Conservation (phyloP, 2,329 filamentous ascomycete genomes). For the Volutella citrinella region DNA sequence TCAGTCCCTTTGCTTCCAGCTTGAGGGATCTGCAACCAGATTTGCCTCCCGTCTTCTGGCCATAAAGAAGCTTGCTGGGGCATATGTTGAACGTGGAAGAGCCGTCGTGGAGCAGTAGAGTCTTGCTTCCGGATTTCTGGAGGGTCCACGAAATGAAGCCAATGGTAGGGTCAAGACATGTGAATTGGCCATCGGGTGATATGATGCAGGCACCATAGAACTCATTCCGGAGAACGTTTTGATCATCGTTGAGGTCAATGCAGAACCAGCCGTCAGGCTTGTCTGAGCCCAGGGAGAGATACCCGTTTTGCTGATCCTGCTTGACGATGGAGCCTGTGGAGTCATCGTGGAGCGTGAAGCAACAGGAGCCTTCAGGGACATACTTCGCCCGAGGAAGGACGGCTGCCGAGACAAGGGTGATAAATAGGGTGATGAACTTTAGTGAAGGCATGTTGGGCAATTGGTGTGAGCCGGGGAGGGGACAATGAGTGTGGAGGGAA, state of each 20-base stretch:
- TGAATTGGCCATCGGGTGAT: conserved; percentile 20
- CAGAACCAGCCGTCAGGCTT: conserved; percentile 29
- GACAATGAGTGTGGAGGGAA: too few relatives aligned
- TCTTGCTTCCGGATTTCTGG: conserved; percentile 15
- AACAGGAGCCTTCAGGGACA: conserved; percentile 25
- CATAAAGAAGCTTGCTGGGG: conserved; percentile 24
- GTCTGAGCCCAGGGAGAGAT: conserved; percentile 23
- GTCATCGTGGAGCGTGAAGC: conserved; percentile 29
- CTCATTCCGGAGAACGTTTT: conserved; percentile 25
- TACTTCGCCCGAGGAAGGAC: conserved; percentile 17
- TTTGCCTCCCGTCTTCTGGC: conserved; percentile 12
- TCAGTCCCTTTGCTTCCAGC: conserved; percentile 22
- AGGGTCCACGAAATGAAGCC: conserved; percentile 28
- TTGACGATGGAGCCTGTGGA: conserved; percentile 21
- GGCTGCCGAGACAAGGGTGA: conserved; percentile 16
- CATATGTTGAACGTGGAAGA: conserved; percentile 24
- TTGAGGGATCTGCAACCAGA: conserved; percentile 22
- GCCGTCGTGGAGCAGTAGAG: conserved; percentile 24
- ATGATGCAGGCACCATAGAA: conserved; percentile 33
- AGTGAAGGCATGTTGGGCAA: conserved; percentile 19
- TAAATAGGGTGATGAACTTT: conserved; percentile 17
- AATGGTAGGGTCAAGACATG: conserved; percentile 31
- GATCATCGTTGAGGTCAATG: conserved; percentile 22
- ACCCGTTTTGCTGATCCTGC: conserved; percentile 24
- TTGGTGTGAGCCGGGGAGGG: too few relatives aligned